These are phyloP conservation scores for Thuidium tamariscinum DNA, from an alignment of 225 moss, liverwort and hornwort genomes.

Conservation along the genomic window DNA sequence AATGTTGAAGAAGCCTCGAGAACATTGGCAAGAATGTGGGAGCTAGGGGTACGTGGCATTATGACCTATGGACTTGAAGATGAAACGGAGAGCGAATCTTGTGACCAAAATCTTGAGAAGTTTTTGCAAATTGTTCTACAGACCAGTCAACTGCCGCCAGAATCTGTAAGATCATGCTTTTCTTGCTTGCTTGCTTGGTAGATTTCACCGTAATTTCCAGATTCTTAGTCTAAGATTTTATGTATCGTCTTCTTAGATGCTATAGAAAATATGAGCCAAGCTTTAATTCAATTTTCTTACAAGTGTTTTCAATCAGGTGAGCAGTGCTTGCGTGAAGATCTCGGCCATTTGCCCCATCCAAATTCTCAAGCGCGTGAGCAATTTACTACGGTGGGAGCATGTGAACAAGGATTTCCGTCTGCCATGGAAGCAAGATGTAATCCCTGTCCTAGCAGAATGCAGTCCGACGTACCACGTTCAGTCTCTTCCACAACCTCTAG, in stretches of 20 bases:
- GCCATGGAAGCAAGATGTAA: conserved; percentile 65
- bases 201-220: not conserved
- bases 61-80: conserved; percentile 86
- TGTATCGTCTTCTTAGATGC: not conserved
- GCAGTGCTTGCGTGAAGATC: conserved; percentile 61
- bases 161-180: conserved; percentile 44
- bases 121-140: conserved; percentile 56
- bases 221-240: not conserved
- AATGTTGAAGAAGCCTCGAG: conserved; percentile 47
- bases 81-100: conserved; percentile 52
- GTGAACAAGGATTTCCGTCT: conserved; percentile 40
- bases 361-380: conserved; percentile 65
- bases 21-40: conserved; percentile 70
- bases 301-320: conserved; percentile 39
- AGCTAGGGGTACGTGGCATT: conserved; percentile 66
- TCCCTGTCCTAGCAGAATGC: conserved; percentile 50
- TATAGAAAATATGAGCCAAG: not conserved
- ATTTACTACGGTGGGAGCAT: conserved; percentile 76
- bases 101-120: conserved; percentile 54
- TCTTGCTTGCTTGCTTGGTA: not conserved
- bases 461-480: conserved; percentile 64
- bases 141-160: conserved; percentile 45
- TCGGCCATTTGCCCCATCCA: conserved; percentile 70
- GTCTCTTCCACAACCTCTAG: conserved; percentile 36
- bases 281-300: not conserved